Evolutionary conservation across 768 basidiomycete species (phyloP), one percentile per base, ranked within the genome.

Genomic region (Boletus rubropictus): DNA sequence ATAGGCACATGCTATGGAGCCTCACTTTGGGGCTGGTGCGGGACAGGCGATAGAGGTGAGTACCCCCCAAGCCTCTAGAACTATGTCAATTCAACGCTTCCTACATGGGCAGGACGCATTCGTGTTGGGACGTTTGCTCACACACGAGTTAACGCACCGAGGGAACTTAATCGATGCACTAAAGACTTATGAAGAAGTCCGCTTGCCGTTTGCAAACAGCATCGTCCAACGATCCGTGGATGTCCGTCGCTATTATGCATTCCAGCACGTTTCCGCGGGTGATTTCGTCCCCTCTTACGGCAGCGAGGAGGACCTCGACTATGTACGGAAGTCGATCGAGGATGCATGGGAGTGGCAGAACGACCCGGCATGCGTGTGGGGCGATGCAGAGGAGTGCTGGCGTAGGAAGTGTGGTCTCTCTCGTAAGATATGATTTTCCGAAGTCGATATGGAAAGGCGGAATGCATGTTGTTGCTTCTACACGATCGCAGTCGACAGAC

Each of bases 1-100:
- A n/a, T 35, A 62, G 75, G 75, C 74, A 0, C 75, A 78, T 56
- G 74, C 70, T 0, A 74, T 75, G 68, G 61, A 69, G 4, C 74
- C 75, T 0, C 68, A 75, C 51, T 66, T 72, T 55, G 76, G 72
- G 1, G 69, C 73, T 0, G 76, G 77, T 3, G 78, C 74, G 3
- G 73, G 75, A 4, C 75, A 75, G 44, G 75, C 76, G 1, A 69
- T 77, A n/a, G 78, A 78, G 59, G 74, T 74, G 36, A 10, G 58
- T 39, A 7, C 17, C 24, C 5, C 14, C 14, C n/a, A 28, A 3
- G 12, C 3, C 1, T 14, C 7, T 9, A 3, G 6, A 4, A n/a
- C 5, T 10, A 25, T 38, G 3, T 22, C 2, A 5, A 46, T n/a
- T 24, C 31, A 48, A 14, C 17, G 1, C 14, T 18, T 25, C 4